Evolutionary conservation across 495 filamentous ascomycete genomes (phyloP), one percentile per base, ranked within the genome.

Genomic region (Xylaria longipes): DNA sequence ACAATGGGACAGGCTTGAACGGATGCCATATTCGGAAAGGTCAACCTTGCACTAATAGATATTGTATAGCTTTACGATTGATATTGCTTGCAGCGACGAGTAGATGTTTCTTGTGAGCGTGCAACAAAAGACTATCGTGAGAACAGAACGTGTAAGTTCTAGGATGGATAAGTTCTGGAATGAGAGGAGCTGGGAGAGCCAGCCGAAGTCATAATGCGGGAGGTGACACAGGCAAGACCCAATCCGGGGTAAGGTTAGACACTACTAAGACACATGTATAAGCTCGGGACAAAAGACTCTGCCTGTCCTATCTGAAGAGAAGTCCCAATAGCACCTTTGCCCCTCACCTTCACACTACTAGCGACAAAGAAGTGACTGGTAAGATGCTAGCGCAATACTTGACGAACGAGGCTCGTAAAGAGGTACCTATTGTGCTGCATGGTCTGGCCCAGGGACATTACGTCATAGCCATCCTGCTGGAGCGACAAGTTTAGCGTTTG

Each of bases 1-100:
- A 84, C 81, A 69, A 85, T 79, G 68, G 83, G 79, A 57, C 79
- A 80, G 29, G 77, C 79, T 74, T 75, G 77, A 64, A 75, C 74
- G 70, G 69, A 58, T 22, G 77, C 69, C 78, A 80, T 80, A 46
- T 25, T 74, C 9, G 14, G 29, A 20, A 45, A 20, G 22, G 22
- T 14, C 4, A 17, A 43, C 4, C 4, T 25, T 39, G 35, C 3
- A 45, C 7, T 15, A 1, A 15, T 25, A 64, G 37, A 64, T 12
- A 27, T 9, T 31, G 17, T 25, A 9, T 45, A 20, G 39, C 22
- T 64, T 45, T 64, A 35, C 12, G 25, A 37, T 60, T 60, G 31
- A 33, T 12, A 46, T 31, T 14, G 7, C 29, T 37, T 39, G 27
- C 25, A 6, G 11, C 27, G 27, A 8, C 33, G 41, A 37, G 25